Evolutionary conservation across 1,139 yeast species (phyloP), one percentile per base, ranked within the genome.

Genomic region (Pichia sp.): DNA sequence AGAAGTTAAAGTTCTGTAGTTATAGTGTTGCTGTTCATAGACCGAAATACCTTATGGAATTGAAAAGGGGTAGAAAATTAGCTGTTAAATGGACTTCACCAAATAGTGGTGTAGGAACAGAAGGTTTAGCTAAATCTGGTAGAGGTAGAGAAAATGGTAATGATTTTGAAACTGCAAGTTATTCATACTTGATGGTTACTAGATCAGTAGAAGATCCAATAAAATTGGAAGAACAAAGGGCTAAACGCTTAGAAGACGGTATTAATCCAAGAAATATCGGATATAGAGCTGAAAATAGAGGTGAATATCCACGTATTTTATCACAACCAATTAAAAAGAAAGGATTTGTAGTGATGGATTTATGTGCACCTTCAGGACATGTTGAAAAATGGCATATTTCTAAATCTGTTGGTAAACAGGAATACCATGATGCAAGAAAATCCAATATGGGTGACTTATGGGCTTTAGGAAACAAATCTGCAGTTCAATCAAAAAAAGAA

Each of bases 381-480:
- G 66, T 89, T 39, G 97, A 90, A 64, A 78, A 82, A 48, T 87
- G 97, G 96, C 84, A 82, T 26, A 74, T 92, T 4, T 85, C 97
- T 1, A 85, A 82, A 60, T 81, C 95, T 25, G 73, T 78, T 47
- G 86, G 87, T 11, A 79, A 80, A 54, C 84, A 80, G 53, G 78
- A 71, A 2, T 92, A 87, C 57, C 95, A 87, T 55, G 97, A 92
- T 66, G 96, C 96, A 0, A 73, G 97, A 49, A 90, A 92, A 61
- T 78, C 87, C 0, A 67, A 65, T 33, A 76, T 80, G 58, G 96
- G 97, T n/a, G 99, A 92, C 60, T 66, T 83, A 45, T 92, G 97
- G 97, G 82, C 84, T 0, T 68, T 87, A 44, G 92, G 79, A 27
- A 84, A 82, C 39, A 90, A 90, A 66, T 73, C 82, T 8, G 78